A percentile compares a stretch with the other conserved stretches of the same genome.
Evolutionary conservation across 441 rosid species (phyloP).

Genomic region (Monsonia emarginata): DNA sequence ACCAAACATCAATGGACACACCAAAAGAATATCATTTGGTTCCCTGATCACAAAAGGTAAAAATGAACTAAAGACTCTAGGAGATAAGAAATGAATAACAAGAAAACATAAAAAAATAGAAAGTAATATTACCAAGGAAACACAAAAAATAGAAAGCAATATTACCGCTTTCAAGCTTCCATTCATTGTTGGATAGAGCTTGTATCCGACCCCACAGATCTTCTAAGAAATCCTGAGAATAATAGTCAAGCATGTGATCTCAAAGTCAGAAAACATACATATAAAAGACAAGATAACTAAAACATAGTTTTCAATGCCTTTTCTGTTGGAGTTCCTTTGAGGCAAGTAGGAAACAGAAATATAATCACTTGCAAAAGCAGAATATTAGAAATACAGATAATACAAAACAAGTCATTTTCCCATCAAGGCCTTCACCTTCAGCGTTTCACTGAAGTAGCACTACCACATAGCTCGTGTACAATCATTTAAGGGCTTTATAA

Average conservation of each 20-base stretch:
- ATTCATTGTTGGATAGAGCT: constrained; percentile 61
- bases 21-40: not conserved
- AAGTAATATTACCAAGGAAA: not conserved
- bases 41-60: constrained; percentile 7
- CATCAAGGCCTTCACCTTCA: not conserved
- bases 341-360: not conserved
- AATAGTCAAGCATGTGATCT: not conserved
- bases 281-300: not conserved
- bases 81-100: not conserved
- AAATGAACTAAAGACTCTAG: not conserved
- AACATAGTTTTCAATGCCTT: not conserved
- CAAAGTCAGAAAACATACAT: not conserved
- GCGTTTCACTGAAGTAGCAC: not conserved
- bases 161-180: constrained; percentile 97
- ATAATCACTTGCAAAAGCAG: not conserved
- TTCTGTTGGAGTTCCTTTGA: not conserved
- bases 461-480: not conserved
- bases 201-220: constrained; percentile 80
- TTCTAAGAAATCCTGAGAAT: constrained; percentile 84
- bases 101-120: not conserved
- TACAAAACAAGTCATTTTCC: not conserved
- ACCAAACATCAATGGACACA: not conserved
- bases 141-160: not conserved
- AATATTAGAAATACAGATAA: not conserved
- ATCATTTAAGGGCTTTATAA: not conserved